Evolutionary conservation across 2,329 filamentous ascomycete species (phyloP).

Genomic region (Colletotrichum gloeosporioides): DNA sequence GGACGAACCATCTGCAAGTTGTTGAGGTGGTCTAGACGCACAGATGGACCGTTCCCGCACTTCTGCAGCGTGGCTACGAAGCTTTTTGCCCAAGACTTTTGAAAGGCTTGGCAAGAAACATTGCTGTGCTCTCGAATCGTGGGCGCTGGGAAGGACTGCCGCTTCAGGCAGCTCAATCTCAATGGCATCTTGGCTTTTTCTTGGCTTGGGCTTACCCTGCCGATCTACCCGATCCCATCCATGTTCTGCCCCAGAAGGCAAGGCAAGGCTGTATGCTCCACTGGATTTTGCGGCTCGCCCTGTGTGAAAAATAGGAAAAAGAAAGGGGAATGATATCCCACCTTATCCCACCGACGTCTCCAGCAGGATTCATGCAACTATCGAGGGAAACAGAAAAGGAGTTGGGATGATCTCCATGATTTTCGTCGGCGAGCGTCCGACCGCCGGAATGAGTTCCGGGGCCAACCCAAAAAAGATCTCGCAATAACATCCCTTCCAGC

Average conservation of each 20-base stretch:
- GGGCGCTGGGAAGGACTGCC: neutral
- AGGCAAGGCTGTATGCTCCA: neutral
- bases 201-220: conserved; percentile 16
- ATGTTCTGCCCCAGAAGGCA: neutral
- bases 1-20: neutral
- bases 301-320: neutral
- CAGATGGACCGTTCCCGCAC: neutral
- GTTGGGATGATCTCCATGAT: neutral
- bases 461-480: neutral
- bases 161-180: neutral
- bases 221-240: conserved; percentile 16
- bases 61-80: neutral
- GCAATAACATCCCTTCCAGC: neutral
- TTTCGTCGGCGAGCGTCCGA: neutral
- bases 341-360: neutral
- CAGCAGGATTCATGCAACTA: neutral
- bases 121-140: neutral
- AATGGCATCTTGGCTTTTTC: conserved; percentile 11
- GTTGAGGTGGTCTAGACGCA: neutral
- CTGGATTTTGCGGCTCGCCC: neutral
- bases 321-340: neutral
- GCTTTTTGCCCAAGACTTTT: neutral
- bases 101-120: neutral
- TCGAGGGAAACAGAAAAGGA: neutral
- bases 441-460: neutral